Conservation (phyloP, 257 asterid genomes). For the Penstemon newberryi region DNA sequence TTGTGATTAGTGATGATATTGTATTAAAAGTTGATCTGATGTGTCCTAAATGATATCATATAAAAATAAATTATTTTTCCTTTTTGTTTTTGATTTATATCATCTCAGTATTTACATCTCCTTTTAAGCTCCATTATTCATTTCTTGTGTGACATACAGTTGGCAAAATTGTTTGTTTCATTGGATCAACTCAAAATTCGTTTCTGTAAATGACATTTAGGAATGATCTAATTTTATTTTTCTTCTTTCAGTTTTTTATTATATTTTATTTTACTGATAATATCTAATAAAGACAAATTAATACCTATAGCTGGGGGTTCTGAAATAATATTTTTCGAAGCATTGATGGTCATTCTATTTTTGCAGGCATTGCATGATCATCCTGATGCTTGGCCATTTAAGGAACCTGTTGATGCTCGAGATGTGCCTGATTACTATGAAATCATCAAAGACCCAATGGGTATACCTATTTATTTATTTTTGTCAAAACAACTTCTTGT, state of each 20-base stretch:
- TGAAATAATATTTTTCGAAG: background rate
- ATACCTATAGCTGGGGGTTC: background rate
- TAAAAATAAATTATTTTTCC: background rate
- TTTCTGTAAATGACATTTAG: background rate
- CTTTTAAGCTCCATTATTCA: background rate
- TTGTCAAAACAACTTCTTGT: no score
- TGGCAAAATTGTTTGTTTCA: background rate
- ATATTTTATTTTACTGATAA: background rate
- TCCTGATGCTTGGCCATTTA: slow-evolving; percentile 99
- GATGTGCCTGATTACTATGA: slow-evolving; percentile 98
- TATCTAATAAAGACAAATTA: background rate
- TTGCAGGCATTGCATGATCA: slow-evolving; percentile 87
- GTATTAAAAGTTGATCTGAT: background rate
- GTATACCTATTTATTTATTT: slow-evolving; percentile 31
- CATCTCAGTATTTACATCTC: background rate
- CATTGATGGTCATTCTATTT: slow-evolving; percentile 17
- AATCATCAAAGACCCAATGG: slow-evolving; percentile 93
- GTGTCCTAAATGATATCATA: background rate
- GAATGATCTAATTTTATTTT: background rate
- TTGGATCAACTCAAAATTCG: background rate
- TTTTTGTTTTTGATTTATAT: background rate
- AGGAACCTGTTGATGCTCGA: slow-evolving; percentile 94
- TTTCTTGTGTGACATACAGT: background rate
- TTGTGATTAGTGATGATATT: background rate
- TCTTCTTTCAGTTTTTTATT: background rate